Base-by-base conservation (phyloP, 208 protist genomes). In the Acanthamoeba pearcei region DNA sequence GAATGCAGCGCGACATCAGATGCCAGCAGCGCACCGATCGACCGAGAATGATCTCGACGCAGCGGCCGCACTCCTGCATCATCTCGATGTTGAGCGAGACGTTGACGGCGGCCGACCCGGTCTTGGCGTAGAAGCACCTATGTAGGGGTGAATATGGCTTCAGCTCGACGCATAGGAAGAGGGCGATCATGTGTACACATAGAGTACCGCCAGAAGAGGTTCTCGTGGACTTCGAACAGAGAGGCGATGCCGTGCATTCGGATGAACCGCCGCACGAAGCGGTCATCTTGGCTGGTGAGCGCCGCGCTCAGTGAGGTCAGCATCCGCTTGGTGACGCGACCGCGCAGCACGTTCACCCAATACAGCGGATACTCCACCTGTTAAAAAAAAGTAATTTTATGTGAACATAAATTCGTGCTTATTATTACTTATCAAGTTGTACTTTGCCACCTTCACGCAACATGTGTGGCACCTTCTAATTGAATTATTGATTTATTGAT, bases 141-240 rank as follows among this genome's bases (percentile, higher is more conserved):
- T 66, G 60, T 27, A 9, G 24, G 55, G 55, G 2, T 22, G 15
- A 10, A 13, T 5, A 60, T 19, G 17, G 17, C 55, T n/a, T 51
- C 12, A 51, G 60, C 60, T 12, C 24, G 17, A 66, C 66, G 9
- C n/a, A 15, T 29, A 38, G 27, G 29, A 38, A 10, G 35, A 10
- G 38, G 27, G 29, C 29, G 13, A 22, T 35, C 53, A 24, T 17
- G n/a, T 5, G 64, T 5, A 19, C 9, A 72, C 32, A 35, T 9
- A 5, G 3, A 64, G n/a, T 91, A 91, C 83, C 83, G 53, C 83
- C 83, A 91, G 83, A 91, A 91, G 53, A 91, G 83, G 83, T 91
- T 91, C 35, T 91, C 83, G 35, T 91, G 83, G 22, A 91, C 83
- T 15, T 91, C 83, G 38, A 91, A 70, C 27, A 91, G 83, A 19